Conservation (phyloP, 345 rosid genomes). For the Mangifera indica region DNA sequence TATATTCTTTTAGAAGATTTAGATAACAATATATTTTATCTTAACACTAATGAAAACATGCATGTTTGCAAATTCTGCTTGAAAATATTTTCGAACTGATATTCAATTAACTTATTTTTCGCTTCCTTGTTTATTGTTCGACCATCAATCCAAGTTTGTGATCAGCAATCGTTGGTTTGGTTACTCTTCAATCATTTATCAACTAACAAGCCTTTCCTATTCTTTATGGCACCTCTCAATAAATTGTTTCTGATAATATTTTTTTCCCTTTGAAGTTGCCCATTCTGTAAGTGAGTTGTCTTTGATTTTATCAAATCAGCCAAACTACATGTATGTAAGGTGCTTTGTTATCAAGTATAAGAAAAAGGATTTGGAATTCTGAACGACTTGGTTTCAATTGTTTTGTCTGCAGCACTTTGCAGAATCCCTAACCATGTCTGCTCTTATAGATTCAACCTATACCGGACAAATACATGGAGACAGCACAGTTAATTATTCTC, state of each 20-base stretch:
- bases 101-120: neutral
- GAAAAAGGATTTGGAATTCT: neutral
- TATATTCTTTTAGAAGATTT: neutral
- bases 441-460: neutral
- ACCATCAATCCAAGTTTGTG: neutral
- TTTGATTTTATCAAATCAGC: no score
- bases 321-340: neutral
- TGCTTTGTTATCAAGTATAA: neutral
- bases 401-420: slow-evolving; percentile 1
- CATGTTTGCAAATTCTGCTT: neutral
- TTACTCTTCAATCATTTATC: neutral
- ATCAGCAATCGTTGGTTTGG: neutral
- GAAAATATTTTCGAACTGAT: neutral
- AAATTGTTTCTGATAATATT: neutral
- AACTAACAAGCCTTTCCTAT: neutral
- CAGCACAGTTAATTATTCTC: no score
- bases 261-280: neutral
- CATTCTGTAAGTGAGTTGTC: no score
- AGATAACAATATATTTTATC: neutral
- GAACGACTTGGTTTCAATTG: neutral
- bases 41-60: no score
- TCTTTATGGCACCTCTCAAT: neutral
- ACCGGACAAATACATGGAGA: neutral
- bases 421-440: slow-evolving; percentile 1
- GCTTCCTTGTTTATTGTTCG: neutral